phyloP scores from a whole-genome alignment of 2,329 filamentous ascomycete genomes.

The Colletotrichum spinosum region DNA sequence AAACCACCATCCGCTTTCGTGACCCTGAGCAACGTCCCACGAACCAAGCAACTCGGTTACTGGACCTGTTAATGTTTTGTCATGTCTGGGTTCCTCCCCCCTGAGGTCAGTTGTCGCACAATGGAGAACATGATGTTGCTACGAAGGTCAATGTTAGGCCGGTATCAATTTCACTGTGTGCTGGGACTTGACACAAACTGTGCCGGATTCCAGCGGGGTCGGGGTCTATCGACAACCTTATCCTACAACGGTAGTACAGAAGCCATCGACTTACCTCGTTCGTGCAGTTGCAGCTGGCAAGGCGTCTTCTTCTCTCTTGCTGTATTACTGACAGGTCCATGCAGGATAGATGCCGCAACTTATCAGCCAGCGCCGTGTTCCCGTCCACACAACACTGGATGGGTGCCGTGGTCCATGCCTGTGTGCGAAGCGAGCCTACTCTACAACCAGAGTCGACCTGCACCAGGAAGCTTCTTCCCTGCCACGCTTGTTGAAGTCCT shows the following conservation, averaged over 20 bases:
- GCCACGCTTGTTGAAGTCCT: slow-evolving; percentile 9
- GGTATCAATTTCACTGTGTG: no score
- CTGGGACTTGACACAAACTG: no score
- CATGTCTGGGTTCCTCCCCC: no score
- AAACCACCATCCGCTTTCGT: neutral
- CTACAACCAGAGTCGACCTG: slow-evolving; percentile 2
- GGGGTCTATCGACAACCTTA: slow-evolving; percentile 17
- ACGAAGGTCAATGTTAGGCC: no score
- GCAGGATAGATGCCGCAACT: slow-evolving; percentile 20
- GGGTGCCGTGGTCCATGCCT: neutral
- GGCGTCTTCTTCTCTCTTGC: slow-evolving; percentile 12
- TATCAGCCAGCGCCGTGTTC: slow-evolving; percentile 23
- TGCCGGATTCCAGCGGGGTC: neutral
- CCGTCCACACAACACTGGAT: slow-evolving; percentile 11
- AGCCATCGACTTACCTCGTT: slow-evolving; percentile 13
- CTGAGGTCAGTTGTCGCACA: no score
- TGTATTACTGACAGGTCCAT: slow-evolving; percentile 29
- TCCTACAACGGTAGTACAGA: neutral
- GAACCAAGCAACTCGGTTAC: no score
- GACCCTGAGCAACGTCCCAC: no score
- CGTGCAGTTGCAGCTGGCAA: slow-evolving; percentile 10
- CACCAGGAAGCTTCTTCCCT: slow-evolving; percentile 2
- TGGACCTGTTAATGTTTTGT: no score
- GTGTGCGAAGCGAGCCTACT: neutral
- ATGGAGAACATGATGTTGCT: no score